Evolutionary conservation across 495 filamentous ascomycete species (phyloP).

Genomic region (Pseudotulostoma volvatum): DNA sequence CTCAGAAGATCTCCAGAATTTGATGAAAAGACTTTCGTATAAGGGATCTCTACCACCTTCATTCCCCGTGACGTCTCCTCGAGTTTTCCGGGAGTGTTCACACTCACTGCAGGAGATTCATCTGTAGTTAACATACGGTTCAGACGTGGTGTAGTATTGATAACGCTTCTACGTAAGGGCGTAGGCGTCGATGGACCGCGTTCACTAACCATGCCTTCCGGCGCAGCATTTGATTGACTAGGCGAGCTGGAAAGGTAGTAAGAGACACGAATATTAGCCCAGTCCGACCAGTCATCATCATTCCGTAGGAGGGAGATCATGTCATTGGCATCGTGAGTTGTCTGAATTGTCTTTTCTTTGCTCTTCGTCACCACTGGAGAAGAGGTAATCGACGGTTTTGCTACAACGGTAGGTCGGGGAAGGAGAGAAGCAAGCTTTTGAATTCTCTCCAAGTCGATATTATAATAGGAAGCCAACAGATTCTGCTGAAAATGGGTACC

Average conservation of each 20-base stretch:
- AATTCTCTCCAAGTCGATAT: slow-evolving; percentile 80
- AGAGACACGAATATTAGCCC: slow-evolving; percentile 46
- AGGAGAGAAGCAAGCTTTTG: slow-evolving; percentile 73
- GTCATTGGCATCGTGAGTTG: slow-evolving; percentile 52
- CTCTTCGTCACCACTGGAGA: slow-evolving; percentile 41
- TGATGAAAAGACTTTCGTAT: slow-evolving; percentile 41
- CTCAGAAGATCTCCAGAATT: slow-evolving; percentile 53
- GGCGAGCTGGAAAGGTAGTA: slow-evolving; percentile 38
- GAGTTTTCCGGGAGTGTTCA: slow-evolving; percentile 14
- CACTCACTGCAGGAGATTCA: slow-evolving; percentile 28
- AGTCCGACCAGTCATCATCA: slow-evolving; percentile 43
- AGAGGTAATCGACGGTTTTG: slow-evolving; percentile 21
- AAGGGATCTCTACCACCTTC: slow-evolving; percentile 56
- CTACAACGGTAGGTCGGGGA: slow-evolving; percentile 40
- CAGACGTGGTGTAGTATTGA: slow-evolving; percentile 37
- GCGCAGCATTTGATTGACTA: slow-evolving; percentile 16
- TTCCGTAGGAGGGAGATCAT: slow-evolving; percentile 51
- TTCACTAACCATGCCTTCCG: slow-evolving; percentile 7
- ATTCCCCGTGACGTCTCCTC: slow-evolving; percentile 30
- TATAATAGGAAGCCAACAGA: slow-evolving; percentile 75
- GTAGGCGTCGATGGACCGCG: slow-evolving; percentile 32
- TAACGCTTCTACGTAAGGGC: slow-evolving; percentile 30
- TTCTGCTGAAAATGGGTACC: slow-evolving; percentile 48
- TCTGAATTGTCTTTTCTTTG: slow-evolving; percentile 50
- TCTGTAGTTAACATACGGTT: slow-evolving; percentile 34